Base-by-base conservation (phyloP, 768 basidiomycete genomes). In the Leccinum imitatum region DNA sequence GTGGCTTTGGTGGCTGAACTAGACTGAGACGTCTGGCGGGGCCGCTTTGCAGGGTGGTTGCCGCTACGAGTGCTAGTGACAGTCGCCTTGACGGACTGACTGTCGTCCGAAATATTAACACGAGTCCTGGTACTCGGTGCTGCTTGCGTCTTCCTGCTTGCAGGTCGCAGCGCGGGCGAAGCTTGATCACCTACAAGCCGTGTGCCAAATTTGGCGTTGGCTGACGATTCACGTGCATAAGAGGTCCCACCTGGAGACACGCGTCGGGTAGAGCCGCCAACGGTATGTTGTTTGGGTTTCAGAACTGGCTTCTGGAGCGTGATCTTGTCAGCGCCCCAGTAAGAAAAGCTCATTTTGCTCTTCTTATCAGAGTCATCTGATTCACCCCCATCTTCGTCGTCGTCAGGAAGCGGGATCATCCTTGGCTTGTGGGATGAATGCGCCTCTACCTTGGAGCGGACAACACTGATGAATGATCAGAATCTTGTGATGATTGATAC, bases 321-420 rank as follows among this genome's bases (percentile, higher is more conserved):
- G 67, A 94, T 83, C 75, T 92, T 92, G 77, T 94, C 92, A 33
- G 92, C 92, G 25, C 92, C 91, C 91, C 91, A 93, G 70, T 93
- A 95, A 6, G 91, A 93, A 76, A 93, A 93, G 77, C 90, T 91
- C 92, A 93, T 93, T 73, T 93, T 93, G 79, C 87, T 91, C 78
- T 92, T 90, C 77, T 87, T 84, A 72, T 93, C 91, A 11, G 90
- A 93, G 67, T 93, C 90, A 65, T 91, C 89, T 4, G 91, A 92
- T 30, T 91, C 90, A 21, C 69, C 83, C 17, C 78, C 85, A 23
- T 78, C 79, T 19, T 77, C 76, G 59, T 87, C 81, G 52, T 87
- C 87, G 58, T 86, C 84, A 27, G 87, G 87, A 67, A 88, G 77
- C 39, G 89, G 87, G 31, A 90, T 79, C 57, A 89, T 83, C 70